phyloP scores from a whole-genome alignment of 495 filamentous ascomycete genomes.

The Aspergillus diversus region DNA sequence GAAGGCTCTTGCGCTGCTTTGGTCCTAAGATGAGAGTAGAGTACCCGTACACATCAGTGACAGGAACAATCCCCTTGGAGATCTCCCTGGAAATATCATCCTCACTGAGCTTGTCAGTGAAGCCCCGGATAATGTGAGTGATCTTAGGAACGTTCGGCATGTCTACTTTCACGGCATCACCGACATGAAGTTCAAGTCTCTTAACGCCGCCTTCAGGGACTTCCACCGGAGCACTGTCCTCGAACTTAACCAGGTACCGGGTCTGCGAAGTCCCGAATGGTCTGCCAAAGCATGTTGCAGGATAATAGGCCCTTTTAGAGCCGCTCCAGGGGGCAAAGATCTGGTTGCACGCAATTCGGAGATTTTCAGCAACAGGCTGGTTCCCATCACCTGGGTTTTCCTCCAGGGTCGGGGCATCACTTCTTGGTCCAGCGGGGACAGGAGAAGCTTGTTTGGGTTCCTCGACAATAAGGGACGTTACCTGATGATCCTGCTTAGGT shows the following conservation, averaged over 20 bases:
- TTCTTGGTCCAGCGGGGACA: constrained; percentile 16
- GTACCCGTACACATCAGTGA: constrained; percentile 53
- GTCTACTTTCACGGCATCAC: constrained; percentile 57
- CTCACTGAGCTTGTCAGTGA: constrained; percentile 42
- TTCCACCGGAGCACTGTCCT: constrained; percentile 48
- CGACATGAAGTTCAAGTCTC: constrained; percentile 49
- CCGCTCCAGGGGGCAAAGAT: constrained; percentile 57
- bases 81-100: constrained; percentile 37
- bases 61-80: constrained; percentile 33
- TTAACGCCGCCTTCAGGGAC: constrained; percentile 48
- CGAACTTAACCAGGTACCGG: constrained; percentile 52
- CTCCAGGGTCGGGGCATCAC: neutral
- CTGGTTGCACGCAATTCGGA: constrained; percentile 46
- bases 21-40: constrained; percentile 44
- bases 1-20: constrained; percentile 53
- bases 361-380: constrained; percentile 13
- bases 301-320: constrained; percentile 51
- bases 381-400: constrained; percentile 2
- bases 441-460: constrained; percentile 11
- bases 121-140: constrained; percentile 50
- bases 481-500: constrained; percentile 3
- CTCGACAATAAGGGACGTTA: constrained; percentile 17
- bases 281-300: constrained; percentile 52
- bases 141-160: constrained; percentile 48
- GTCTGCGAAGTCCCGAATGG: constrained; percentile 41